Evolutionary conservation across 371 early-diverging fungal genomes (phyloP).

Genomic region (Capillidium heterosporum): DNA sequence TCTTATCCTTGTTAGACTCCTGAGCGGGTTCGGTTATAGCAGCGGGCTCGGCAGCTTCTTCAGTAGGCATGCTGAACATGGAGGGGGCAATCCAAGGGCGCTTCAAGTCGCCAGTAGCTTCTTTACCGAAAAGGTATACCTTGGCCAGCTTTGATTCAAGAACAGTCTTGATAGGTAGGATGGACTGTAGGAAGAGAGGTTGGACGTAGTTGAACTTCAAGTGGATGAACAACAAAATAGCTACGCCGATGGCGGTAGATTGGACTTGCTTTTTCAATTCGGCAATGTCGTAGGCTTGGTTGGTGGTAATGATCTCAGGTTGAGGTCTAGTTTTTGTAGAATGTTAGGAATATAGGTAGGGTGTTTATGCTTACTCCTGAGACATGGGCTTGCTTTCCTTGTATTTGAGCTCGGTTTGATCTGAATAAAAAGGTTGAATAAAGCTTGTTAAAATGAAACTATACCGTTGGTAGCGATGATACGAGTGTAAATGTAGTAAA

Average conservation of each 20-base stretch:
- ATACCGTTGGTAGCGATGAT: background rate
- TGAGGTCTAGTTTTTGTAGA: no score
- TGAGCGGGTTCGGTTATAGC: no score
- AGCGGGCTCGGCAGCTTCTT: no score
- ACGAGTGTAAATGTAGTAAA: background rate
- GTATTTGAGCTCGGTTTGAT: no score
- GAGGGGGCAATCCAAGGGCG: constrained; percentile 69
- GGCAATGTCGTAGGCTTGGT: constrained; percentile 57
- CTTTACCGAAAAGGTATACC: constrained; percentile 64
- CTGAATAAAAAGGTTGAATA: no score
- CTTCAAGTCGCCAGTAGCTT: constrained; percentile 54
- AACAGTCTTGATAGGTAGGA: constrained; percentile 61
- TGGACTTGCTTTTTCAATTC: constrained; percentile 53
- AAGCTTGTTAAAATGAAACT: no score
- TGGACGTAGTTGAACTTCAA: constrained; percentile 77
- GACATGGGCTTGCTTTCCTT: no score
- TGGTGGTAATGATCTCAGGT: constrained; percentile 43
- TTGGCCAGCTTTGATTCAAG: constrained; percentile 48
- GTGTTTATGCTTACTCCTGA: no score
- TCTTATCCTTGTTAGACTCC: no score
- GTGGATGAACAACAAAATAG: constrained; percentile 62
- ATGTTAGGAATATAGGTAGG: no score
- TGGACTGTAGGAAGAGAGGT: constrained; percentile 74
- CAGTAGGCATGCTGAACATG: constrained; percentile 34
- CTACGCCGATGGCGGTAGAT: constrained; percentile 41